Evolutionary conservation across 1,284 basidiomycete genomes (phyloP), one percentile per base, ranked within the genome.

Genomic region (Megacollybia platyphylla): DNA sequence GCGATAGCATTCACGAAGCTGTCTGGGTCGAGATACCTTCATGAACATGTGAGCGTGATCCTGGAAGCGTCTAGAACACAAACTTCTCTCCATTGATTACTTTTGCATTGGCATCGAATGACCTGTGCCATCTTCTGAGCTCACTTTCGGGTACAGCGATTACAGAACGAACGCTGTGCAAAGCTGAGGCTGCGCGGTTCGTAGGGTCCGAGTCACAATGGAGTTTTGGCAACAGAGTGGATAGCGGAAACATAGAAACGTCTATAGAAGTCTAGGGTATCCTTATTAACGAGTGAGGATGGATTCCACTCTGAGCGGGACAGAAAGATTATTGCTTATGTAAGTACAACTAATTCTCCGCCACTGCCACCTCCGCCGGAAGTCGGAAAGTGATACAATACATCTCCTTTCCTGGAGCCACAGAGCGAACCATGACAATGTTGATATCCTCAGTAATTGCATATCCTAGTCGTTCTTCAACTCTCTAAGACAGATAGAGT

Each of bases 371-470:
- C 42, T 63, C 62, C 32, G 57, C 57, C 13, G 92, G 89, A 17
- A 97, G 71, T 39, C 83, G 68, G 70, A 99, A 98, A 54, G 83
- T 85, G 43, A 99, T 75, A 62, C 96, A 96, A 62, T 96, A 98
- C 96, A 98, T 98, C 54, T 94, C 87, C 65, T 98, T 98, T 64
- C 82, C 89, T 2, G 96, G 96, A 2, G 94, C 92, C 6, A 99
- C 94, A 9, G 85, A 83, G 40, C 96, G 78, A 28, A 99, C 94
- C 50, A 82, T 71, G 54, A 91, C 83, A 9, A 93, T 61, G 27
- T 61, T 59, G 26, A 71, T 63, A n/a, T 76, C 70, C 10, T 66
- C 63, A 7, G 64, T 63, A 46, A 93, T 54, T 20, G 62, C 45
- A 51, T 68, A 58, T 27, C 80, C 83, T 24, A 97, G 63, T 49